These are phyloP conservation scores for Penicillium bialowiezense DNA, from an alignment of 495 filamentous ascomycete genomes.

Conservation along the genomic window DNA sequence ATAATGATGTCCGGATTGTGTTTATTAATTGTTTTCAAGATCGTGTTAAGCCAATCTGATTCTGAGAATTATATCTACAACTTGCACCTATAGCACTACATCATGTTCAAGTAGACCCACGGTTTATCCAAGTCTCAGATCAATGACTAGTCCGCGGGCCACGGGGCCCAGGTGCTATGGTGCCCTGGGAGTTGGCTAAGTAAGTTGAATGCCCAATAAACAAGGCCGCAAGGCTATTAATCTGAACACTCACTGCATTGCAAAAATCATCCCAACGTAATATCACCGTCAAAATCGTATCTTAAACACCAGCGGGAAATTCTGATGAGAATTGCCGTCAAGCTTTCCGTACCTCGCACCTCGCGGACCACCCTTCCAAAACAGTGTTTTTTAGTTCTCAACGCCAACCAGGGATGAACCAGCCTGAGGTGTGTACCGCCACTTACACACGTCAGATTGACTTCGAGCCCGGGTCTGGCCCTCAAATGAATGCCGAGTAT, in stretches of 20 bases:
- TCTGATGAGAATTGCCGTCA: slow-evolving; percentile 7
- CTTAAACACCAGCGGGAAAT: not conserved
- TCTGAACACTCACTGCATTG: too few species aligned
- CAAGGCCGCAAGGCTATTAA: not conserved
- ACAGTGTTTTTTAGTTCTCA: slow-evolving; percentile 1
- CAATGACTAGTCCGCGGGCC: too few species aligned
- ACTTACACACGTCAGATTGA: slow-evolving; percentile 28
- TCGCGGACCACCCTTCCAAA: slow-evolving; percentile 7
- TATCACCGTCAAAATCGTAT: slow-evolving; percentile 27
- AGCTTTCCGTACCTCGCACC: slow-evolving; percentile 18
- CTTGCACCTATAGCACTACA: not conserved
- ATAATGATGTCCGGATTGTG: slow-evolving; percentile 44
- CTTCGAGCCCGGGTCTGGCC: slow-evolving; percentile 19
- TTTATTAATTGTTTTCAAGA: slow-evolving; percentile 17
- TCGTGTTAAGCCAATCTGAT: slow-evolving; percentile 23
- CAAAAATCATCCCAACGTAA: slow-evolving; percentile 22
- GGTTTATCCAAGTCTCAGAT: too few species aligned
- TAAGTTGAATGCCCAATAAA: too few species aligned
- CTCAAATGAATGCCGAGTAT: not conserved
- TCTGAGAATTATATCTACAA: slow-evolving; percentile 9
- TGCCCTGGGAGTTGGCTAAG: too few species aligned
- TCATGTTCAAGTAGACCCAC: not conserved
- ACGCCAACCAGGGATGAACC: slow-evolving; percentile 17
- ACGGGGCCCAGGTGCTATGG: too few species aligned
- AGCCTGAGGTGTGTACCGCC: slow-evolving; percentile 13